A percentile compares a stretch with the other conserved stretches of the same genome.
These are phyloP conservation scores for Rubia tinctorum DNA, from an alignment of 305 asterid genomes.

Conservation along the genomic window DNA sequence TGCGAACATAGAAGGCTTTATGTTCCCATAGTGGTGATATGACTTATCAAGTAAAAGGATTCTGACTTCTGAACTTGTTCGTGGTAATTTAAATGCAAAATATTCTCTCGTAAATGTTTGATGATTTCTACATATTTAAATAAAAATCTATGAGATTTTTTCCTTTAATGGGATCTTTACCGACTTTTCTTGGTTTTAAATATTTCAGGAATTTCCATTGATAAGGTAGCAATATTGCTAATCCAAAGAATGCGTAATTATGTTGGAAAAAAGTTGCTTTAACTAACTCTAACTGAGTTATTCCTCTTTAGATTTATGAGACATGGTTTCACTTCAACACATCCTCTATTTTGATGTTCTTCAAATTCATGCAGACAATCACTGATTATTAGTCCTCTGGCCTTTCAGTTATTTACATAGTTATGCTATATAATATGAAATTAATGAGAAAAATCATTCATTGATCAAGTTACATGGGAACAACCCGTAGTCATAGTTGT, in stretches of 20 bases:
- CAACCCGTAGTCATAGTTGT: neutral
- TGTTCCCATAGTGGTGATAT: conserved; percentile 79
- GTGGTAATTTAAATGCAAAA: conserved; percentile 47
- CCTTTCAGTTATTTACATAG: too few relatives aligned
- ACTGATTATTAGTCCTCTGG: neutral
- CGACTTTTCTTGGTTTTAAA: conserved; percentile 13
- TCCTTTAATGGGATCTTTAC: neutral
- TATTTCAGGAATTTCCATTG: too few relatives aligned
- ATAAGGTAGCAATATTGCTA: too few relatives aligned
- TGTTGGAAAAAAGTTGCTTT: too few relatives aligned
- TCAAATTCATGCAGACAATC: neutral
- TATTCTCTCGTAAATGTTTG: neutral
- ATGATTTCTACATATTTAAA: neutral
- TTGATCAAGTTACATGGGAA: neutral
- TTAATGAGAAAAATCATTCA: neutral
- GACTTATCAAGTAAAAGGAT: conserved; percentile 75
- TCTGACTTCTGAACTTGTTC: conserved; percentile 85
- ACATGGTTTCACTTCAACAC: conserved; percentile 34
- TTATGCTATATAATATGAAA: neutral
- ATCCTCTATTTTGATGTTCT: neutral
- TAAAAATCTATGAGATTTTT: neutral
- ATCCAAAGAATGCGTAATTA: too few relatives aligned
- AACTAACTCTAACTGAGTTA: too few relatives aligned
- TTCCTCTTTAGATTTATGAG: conserved; percentile 89
- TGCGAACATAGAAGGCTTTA: conserved; percentile 52